Conservation (phyloP, 1,284 basidiomycete genomes). For the Rhodotorula sp. region DNA sequence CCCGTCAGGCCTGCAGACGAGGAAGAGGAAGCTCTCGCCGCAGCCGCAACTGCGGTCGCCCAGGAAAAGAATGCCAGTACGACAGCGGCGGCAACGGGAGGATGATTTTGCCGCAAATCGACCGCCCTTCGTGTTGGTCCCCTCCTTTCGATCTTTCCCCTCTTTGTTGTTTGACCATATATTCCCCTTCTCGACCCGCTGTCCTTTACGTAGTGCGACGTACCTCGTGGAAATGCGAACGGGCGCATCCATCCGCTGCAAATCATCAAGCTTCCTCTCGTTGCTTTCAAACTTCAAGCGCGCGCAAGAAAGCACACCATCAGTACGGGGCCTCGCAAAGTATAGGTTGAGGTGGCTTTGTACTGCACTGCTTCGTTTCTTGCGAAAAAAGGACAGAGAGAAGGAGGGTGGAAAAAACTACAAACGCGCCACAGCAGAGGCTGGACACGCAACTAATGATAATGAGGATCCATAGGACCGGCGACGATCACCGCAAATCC, state of each 20-base stretch:
- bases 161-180: no score
- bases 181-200: no score
- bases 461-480: neutral
- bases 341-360: neutral
- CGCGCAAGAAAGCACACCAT: no score
- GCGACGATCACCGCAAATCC: neutral
- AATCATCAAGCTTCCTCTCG: no score
- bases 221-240: no score
- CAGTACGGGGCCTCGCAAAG: no score
- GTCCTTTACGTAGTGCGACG: no score
- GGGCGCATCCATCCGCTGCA: no score
- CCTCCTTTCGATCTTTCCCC: neutral
- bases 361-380: neutral
- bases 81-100: no score
- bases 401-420: neutral
- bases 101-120: no score
- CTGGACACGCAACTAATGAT: neutral
- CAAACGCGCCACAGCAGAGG: neutral
- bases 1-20: conserved; percentile 19
- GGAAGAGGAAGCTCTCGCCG: neutral
- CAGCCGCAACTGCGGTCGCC: neutral
- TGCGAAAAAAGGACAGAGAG: neutral
- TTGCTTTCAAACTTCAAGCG: no score
- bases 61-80: neutral
- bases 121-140: no score